A percentile compares a stretch with the other conserved stretches of the same genome.
phyloP scores from a whole-genome alignment of 23 red algal genomes.

The Gracilaria vermiculophylla region DNA sequence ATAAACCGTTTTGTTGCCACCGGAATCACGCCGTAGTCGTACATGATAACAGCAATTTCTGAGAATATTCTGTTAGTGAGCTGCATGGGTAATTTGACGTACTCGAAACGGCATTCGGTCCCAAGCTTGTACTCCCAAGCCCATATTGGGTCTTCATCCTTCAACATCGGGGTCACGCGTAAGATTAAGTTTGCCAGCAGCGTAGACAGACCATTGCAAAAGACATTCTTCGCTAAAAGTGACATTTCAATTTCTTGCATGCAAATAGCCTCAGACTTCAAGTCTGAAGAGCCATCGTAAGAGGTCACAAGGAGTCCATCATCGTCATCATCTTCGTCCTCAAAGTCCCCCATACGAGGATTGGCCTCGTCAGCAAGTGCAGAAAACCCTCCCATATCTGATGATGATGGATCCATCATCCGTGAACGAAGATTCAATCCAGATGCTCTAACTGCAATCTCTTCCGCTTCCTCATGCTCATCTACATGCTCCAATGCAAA shows the following conservation, averaged over 20 bases:
- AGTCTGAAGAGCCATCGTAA: constrained; percentile 58
- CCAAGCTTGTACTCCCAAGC: constrained; percentile 72
- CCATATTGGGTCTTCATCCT: constrained; percentile 44
- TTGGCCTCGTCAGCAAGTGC: neutral
- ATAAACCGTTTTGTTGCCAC: constrained; percentile 72
- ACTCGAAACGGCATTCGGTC: constrained; percentile 72
- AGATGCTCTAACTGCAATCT: neutral
- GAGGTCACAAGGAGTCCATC: constrained; percentile 45
- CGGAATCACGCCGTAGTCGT: constrained; percentile 65
- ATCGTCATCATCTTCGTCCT: constrained; percentile 53
- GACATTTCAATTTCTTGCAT: constrained; percentile 87
- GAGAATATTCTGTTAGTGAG: constrained; percentile 47
- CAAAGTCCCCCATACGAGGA: constrained; percentile 16
- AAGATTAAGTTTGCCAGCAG: constrained; percentile 71
- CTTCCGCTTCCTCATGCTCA: constrained; percentile 29
- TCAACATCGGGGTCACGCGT: constrained; percentile 42
- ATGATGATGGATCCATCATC: constrained; percentile 13
- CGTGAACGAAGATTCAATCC: constrained; percentile 20
- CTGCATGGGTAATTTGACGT: constrained; percentile 56
- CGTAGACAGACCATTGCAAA: constrained; percentile 78
- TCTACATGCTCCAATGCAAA: constrained; percentile 63
- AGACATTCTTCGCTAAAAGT: constrained; percentile 76
- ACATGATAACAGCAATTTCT: constrained; percentile 66
- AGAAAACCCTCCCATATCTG: constrained; percentile 6
- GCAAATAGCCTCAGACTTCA: constrained; percentile 79